Evolutionary conservation across 345 rosid genomes (phyloP), one percentile per base, ranked within the genome.

Genomic region (Syzygium aqueum): DNA sequence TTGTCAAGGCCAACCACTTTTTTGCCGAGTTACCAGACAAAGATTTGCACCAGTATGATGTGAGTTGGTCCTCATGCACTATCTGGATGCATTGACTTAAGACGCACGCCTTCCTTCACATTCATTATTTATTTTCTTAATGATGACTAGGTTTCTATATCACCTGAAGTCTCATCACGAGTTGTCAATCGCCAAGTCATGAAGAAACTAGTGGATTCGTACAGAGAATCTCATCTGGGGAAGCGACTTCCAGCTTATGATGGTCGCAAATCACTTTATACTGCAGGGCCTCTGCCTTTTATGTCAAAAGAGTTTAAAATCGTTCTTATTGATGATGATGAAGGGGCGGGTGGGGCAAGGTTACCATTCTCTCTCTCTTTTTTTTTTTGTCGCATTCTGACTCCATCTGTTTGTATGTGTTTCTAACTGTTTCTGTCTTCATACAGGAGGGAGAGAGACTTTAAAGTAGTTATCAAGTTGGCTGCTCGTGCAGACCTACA

Each of bases 401-500:
- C 51, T 21, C 52, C n/a, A 33, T 77, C 57, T 77, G 23, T 46
- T n/a, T 49, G 19, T 85, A 50, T 61, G 22, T 50, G 56, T 52
- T 56, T 49, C 27, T 33, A 77, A 28, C 28, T 73, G 53, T 46
- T 57, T 28, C 84, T 83, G 28, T 50, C 25, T 22, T 85, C 8
- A 11, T 80, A 85, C 91, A 93, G 95, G 90, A 89, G 93, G 86
- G 93, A 91, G 51, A 86, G 95, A 86, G 93, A 91, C 11, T 93
- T 91, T 83, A 92, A 19, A 86, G 93, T 93, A 13, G 90, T 89
- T 11, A 92, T 92, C 84, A 93, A 93, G 90, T 87, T 93, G 67
- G 95, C 93, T 87, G 93, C 94, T 28, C 91, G 93, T n/a, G 92
- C 95, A 27, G 93, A 92, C 85, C 87, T 92, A 27, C 94, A 92